Evolutionary conservation across 176 grass and related monocot genomes (phyloP).

Genomic region (Eremochloa ophiuroides): DNA sequence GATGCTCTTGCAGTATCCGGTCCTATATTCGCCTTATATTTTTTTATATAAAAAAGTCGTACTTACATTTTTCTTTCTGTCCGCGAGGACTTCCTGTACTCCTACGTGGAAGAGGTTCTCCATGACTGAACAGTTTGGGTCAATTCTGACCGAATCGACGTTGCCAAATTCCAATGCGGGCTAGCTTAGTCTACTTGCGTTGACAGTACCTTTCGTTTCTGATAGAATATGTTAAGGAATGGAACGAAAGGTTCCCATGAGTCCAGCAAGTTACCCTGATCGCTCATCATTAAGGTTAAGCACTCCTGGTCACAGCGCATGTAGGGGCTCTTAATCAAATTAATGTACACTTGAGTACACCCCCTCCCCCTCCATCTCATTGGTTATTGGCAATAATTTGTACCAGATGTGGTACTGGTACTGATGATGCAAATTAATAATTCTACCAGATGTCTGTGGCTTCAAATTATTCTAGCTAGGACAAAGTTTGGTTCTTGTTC

Average conservation of each 20-base stretch:
- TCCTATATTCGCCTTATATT: too few relatives aligned
- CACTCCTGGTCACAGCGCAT: neutral
- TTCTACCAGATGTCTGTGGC: neutral
- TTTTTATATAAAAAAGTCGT: too few relatives aligned
- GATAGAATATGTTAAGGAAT: neutral
- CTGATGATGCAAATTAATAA: neutral
- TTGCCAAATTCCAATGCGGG: neutral
- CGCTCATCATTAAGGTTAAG: constrained; percentile 22
- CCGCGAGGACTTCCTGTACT: neutral
- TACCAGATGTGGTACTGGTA: neutral
- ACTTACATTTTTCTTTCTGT: neutral
- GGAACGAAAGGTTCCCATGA: constrained; percentile 27
- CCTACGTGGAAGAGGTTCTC: neutral
- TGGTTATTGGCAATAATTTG: neutral
- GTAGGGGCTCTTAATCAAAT: neutral
- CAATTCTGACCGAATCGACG: neutral
- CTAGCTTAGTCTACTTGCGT: neutral
- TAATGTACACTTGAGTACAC: neutral
- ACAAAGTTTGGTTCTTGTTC: neutral
- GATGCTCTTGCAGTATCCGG: neutral
- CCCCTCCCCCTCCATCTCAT: neutral
- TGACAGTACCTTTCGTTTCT: neutral
- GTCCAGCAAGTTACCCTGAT: constrained; percentile 21
- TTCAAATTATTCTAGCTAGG: neutral
- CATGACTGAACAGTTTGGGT: neutral